Base-by-base conservation (phyloP, 1,139 yeast genomes). In the Pneumocystis carinii region DNA sequence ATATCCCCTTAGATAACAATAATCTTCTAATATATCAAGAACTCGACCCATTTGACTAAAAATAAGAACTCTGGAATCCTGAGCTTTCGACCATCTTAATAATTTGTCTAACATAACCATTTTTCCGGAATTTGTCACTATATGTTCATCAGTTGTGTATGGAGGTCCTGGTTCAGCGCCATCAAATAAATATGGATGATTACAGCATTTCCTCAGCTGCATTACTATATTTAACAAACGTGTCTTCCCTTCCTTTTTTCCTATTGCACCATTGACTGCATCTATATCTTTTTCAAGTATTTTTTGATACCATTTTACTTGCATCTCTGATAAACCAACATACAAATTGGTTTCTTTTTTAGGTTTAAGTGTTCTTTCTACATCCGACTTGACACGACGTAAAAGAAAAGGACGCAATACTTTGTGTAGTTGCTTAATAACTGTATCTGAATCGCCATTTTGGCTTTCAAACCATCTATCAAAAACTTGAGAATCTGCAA, bases 161-260 rank as follows among this genome's bases (percentile, higher is more conserved):
- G 98, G 98, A 2, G 98, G 98, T 10, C 98, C 98, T 0, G 97
- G 97, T 73, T 92, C 98, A 0, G 98, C 98, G 56, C 98, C 97
- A 72, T 92, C 97, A 71, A 92, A 92, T 62, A 92, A 77, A 73
- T 92, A 92, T 0, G 98, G 98, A 74, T 92, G 98, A 71, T 92
- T 92, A 74, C 97, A 92, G 74, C 97, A 92, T 74, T 92, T 92
- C 70, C 97, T 81, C 68, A 92, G 78, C 74, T 92, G 98, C 98
- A 92, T 92, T 19, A 92, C 97, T 70, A 92, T 90, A 71, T 92
- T 92, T 63, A 92, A 77, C 66, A 92, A 77, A 64, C 97, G 79
- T 1, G 97, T 90, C 72, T 90, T 90, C 10, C 94, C 92, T 72
- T 90, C 97, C 66, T 92, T 79, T 72, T 85, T 87, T 6, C 95